Conservation (phyloP, 306 rosid species). For the Rubus idaeus region DNA sequence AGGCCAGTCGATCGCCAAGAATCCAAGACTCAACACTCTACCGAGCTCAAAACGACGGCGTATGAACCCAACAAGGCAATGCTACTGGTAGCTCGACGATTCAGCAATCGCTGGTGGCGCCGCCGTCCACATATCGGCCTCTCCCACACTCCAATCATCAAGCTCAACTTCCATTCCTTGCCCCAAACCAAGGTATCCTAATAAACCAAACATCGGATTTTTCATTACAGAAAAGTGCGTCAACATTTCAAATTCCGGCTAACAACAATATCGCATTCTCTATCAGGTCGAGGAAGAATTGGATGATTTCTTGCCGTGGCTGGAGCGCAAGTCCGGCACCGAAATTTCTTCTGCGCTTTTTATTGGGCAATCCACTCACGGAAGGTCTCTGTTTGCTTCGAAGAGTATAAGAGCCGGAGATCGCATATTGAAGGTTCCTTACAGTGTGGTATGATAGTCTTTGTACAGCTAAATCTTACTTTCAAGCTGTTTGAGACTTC, state of each 20-base stretch:
- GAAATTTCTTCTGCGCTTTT: conserved; percentile 58
- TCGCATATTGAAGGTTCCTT: conserved; percentile 72
- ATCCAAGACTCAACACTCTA: too few relatives aligned
- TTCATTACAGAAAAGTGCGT: neutral
- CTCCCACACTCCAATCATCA: conserved; percentile 26
- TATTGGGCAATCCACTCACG: conserved; percentile 50
- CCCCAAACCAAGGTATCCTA: conserved; percentile 34
- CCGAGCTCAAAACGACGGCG: conserved; percentile 12
- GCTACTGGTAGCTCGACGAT: conserved; percentile 35
- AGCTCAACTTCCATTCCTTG: conserved; percentile 28
- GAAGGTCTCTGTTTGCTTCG: conserved; percentile 74
- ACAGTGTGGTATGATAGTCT: conserved; percentile 44
- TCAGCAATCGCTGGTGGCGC: conserved; percentile 24
- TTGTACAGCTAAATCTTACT: neutral
- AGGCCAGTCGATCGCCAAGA: too few relatives aligned
- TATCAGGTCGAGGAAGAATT: conserved; percentile 21
- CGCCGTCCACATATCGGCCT: conserved; percentile 19
- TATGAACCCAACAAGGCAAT: conserved; percentile 26
- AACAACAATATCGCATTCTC: too few relatives aligned
- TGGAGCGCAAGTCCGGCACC: conserved; percentile 54
- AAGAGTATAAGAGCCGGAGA: conserved; percentile 52
- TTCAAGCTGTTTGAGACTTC: neutral
- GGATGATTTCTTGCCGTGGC: conserved; percentile 61
- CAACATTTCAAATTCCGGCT: neutral
- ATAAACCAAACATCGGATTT: neutral